Evolutionary conservation across 129 eudicot species (phyloP).

Genomic region (Flaveria trinervia): DNA sequence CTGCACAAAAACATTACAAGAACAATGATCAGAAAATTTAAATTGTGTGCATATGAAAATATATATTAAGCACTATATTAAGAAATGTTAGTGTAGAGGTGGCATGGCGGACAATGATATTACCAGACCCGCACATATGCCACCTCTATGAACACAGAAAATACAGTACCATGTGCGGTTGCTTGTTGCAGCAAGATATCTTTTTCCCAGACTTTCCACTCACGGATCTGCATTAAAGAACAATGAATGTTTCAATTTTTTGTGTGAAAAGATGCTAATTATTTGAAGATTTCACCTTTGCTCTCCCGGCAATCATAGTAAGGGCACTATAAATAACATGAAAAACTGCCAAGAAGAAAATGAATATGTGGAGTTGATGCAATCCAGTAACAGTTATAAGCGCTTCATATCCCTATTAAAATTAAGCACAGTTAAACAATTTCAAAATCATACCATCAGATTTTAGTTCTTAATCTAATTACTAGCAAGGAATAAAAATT

Average conservation of each 20-base stretch:
- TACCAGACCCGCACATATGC: neutral
- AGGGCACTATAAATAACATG: slow-evolving; percentile 79
- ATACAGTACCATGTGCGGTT: slow-evolving; percentile 32
- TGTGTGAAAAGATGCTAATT: neutral
- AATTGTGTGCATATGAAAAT: neutral
- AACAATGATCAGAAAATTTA: slow-evolving; percentile 11
- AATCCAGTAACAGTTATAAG: slow-evolving; percentile 71
- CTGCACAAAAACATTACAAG: slow-evolving; percentile 33
- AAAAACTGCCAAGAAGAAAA: slow-evolving; percentile 92
- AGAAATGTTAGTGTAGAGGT: neutral
- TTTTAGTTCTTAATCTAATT: neutral
- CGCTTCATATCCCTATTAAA: slow-evolving; percentile 65
- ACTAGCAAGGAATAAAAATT: neutral
- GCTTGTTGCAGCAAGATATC: slow-evolving; percentile 37
- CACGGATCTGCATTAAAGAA: slow-evolving; percentile 64
- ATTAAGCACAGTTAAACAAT: slow-evolving; percentile 9
- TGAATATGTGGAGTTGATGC: slow-evolving; percentile 94
- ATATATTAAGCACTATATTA: neutral
- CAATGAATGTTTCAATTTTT: neutral
- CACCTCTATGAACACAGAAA: slow-evolving; percentile 8
- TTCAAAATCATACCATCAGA: slow-evolving; percentile 1
- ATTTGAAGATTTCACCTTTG: slow-evolving; percentile 45
- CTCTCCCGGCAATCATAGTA: slow-evolving; percentile 76
- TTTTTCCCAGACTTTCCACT: slow-evolving; percentile 82
- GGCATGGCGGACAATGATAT: neutral